Evolutionary conservation across 192 early-diverging fungal species (phyloP), one percentile per base, ranked within the genome.

Genomic region (Entomortierella parvispora): DNA sequence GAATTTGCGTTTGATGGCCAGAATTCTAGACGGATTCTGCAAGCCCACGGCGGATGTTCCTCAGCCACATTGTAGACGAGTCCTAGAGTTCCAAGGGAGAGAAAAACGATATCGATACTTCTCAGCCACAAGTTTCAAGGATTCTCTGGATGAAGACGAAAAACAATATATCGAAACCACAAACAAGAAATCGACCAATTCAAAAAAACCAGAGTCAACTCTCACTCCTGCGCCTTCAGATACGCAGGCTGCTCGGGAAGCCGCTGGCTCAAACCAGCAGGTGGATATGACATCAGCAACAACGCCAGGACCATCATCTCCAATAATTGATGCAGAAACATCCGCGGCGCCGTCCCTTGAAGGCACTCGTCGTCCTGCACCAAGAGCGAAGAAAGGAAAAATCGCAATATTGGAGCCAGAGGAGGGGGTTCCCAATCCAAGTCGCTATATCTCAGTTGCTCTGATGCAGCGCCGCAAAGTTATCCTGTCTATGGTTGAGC

Each of bases 21-120:
- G 84, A 46, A 86, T 87, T 40, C 53, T 90, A 46, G 75, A 71
- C 1, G 48, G 69, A 6, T 44, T 89, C 31, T 62, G 55, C 22
- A 87, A 80, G 71, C 86, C 65, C 26, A 51, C 45, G 12, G 75
- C 68, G 26, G 68, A 62, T 31, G 4, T 44, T n/a, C 23, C 76
- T 34, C 44, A 78, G 32, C 66, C 80, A 31, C 42, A 70, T 11
- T 54, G 89, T 9, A 72, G 80, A 2, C 58, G 84, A 10, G 76
- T 80, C 12, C 71, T 80, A 18, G 90, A 92, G 66, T 90, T 90
- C 80, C 82, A 84, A 4, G 90, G 90, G 14, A 71, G 88, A 17
- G 87, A 89, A 56, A 65, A 87, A 7, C 84, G 86, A 14, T 90
- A 90, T 61, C 85, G 90, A 22, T 92, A 92, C 68, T 90, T 75